These are phyloP conservation scores for Scalesia atractyloides DNA, from an alignment of 129 eudicot species.

Conservation along the genomic window DNA sequence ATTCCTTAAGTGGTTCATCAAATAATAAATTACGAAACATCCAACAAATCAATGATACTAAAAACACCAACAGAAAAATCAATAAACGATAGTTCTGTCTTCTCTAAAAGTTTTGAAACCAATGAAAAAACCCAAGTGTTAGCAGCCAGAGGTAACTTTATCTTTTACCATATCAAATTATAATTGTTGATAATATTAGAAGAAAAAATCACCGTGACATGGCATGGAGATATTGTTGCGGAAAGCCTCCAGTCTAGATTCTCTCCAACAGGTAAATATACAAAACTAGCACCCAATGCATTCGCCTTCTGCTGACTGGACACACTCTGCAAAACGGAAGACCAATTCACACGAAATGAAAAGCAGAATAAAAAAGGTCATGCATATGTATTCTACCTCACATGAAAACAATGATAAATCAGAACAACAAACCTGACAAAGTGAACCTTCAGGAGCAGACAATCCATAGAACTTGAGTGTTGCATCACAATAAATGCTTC, in stretches of 20 bases:
- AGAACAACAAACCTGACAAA: constrained; percentile 79
- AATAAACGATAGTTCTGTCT: not conserved
- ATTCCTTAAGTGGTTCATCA: not conserved
- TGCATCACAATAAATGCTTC: constrained; percentile 80
- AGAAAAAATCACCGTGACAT: constrained; percentile 74
- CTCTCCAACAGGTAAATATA: constrained; percentile 78
- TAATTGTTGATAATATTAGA: constrained; percentile 6
- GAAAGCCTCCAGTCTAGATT: constrained; percentile 93
- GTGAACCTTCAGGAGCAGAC: constrained; percentile 94
- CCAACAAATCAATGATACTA: constrained; percentile 2
- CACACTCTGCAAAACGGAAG: constrained; percentile 67
- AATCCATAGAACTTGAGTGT: constrained; percentile 81
- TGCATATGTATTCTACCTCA: constrained; percentile 5
- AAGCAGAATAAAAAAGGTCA: constrained; percentile 12
- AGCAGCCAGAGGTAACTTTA: not conserved
- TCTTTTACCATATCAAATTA: not conserved
- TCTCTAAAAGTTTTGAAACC: not conserved
- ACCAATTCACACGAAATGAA: constrained; percentile 14
- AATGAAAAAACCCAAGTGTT: not conserved
- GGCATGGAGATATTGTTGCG: constrained; percentile 96
- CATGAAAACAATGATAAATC: not conserved
- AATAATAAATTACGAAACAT: constrained; percentile 3
- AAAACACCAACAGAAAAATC: not conserved
- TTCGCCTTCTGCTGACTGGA: constrained; percentile 76
- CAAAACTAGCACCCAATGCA: constrained; percentile 90